phyloP scores from a whole-genome alignment of 2,329 filamentous ascomycete species.

The Leptographium lundbergii region DNA sequence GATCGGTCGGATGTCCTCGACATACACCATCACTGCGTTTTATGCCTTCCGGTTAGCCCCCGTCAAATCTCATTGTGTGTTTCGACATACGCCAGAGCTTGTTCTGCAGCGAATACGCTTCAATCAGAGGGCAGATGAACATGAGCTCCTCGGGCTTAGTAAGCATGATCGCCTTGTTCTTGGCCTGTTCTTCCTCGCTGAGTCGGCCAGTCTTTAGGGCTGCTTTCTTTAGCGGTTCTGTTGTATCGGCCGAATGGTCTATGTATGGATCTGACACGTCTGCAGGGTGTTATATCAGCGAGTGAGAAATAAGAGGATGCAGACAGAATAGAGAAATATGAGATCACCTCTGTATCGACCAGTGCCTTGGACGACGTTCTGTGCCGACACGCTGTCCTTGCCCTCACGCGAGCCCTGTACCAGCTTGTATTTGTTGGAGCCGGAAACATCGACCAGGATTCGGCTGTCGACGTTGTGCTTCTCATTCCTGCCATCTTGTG shows the following conservation, averaged over 20 bases:
- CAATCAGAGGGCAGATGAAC: slow-evolving; percentile 27
- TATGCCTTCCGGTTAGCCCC: not conserved
- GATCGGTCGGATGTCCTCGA: slow-evolving; percentile 29
- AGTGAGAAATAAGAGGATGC: too few species aligned
- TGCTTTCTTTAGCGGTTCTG: not conserved
- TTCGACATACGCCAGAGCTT: slow-evolving; percentile 29
- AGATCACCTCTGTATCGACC: not conserved
- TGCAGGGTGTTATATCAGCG: not conserved
- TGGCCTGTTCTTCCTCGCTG: slow-evolving; percentile 20
- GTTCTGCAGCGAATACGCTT: slow-evolving; percentile 33
- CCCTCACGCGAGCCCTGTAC: slow-evolving; percentile 23
- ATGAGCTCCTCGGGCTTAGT: slow-evolving; percentile 23
- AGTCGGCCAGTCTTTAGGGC: slow-evolving; percentile 13
- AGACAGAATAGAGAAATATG: not conserved
- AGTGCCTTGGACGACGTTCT: slow-evolving; percentile 10
- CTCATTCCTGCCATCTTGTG: slow-evolving; percentile 10
- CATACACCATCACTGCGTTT: slow-evolving; percentile 18
- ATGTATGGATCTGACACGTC: not conserved
- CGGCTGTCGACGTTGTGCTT: slow-evolving; percentile 27
- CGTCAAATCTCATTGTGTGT: not conserved
- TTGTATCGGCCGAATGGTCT: not conserved
- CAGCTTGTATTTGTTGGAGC: slow-evolving; percentile 29
- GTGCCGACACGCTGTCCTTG: slow-evolving; percentile 17
- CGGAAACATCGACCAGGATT: slow-evolving; percentile 26
- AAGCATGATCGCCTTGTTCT: slow-evolving; percentile 28